Base-by-base conservation (phyloP, 2,329 filamentous ascomycete species). In the Venturiaceae sp. region DNA sequence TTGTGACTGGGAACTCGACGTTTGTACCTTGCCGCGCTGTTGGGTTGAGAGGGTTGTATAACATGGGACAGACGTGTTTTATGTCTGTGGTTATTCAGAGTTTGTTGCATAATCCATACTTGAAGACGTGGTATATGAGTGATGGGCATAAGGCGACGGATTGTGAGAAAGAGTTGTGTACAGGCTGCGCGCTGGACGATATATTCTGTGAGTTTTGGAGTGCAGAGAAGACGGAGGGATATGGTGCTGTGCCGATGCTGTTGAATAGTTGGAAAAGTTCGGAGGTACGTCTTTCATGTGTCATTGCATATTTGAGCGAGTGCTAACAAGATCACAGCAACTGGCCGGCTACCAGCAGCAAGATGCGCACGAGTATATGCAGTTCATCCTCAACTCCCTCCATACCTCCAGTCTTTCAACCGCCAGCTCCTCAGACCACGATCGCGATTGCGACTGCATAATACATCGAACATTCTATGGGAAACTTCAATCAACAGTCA, bases 51-150 rank as follows among this genome's bases (percentile, higher is more conserved):
- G 92, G 92, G 33, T 87, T 99, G 61, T 96, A 95, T 73, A 99
- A 97, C 68, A 92, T 96, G 70, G 94, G 92, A n/a, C 91, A 95
- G 60, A 97, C 94, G 11, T 99, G 92, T 76, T 99, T 96, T 73
- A 92, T 97, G 80, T 95, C 94, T 66, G 92, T 96, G 32, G 91
- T 97, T 53, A 79, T 99, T 16, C 94, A 97, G 71, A 91, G 88
- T 59, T 85, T 99, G 65, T 82, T 97, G 58, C 92, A 96, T 75
- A 96, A 97, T 68, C 92, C 92, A 0, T 81, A 96, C 47, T 81
- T 99, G 32, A 85, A 90, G 60, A 92, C 92, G 65, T 97, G 90
- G 72, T 97, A 96, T 71, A 84, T 99, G 5, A 86, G 88, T 41
- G 92, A 96, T 69, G 90, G 92, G 0, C 92, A 99, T 71, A 86